Percentiles rank a stretch among this genome's conserved stretches.
These are phyloP conservation scores for Phytophthora multivora DNA, from an alignment of 352 stramenopile genomes.

Conservation along the genomic window DNA sequence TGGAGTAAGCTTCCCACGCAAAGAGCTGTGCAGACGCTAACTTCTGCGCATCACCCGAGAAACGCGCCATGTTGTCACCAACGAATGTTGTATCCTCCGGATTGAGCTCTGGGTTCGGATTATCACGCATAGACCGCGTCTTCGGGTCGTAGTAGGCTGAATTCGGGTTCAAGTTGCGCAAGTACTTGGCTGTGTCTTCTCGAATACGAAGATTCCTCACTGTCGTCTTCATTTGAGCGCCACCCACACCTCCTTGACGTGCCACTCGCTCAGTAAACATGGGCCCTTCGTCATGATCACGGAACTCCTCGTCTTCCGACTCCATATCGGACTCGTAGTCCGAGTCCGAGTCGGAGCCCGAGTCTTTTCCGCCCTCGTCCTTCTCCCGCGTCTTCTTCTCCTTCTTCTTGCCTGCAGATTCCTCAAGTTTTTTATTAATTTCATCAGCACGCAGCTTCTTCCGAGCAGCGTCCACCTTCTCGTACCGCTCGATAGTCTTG, in stretches of 20 bases:
- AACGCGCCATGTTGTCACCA: conserved; percentile 96
- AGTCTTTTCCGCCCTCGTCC: conserved; percentile 33
- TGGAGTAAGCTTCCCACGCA: conserved; percentile 94
- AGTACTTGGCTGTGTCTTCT: conserved; percentile 99
- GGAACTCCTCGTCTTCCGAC: conserved; percentile 92
- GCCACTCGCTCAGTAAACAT: conserved; percentile 95
- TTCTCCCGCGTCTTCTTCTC: conserved; percentile 33
- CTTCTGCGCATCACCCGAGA: conserved; percentile 92
- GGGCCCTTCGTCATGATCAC: conserved; percentile 90
- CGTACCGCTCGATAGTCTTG: conserved; percentile 79
- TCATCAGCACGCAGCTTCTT: conserved; percentile 83
- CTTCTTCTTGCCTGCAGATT: conserved; percentile 48
- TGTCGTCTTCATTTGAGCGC: conserved; percentile 98
- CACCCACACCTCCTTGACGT: conserved; percentile 95
- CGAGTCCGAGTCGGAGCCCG: conserved; percentile 88
- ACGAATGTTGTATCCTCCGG: conserved; percentile 93
- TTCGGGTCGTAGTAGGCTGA: conserved; percentile 99
- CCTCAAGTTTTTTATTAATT: conserved; percentile 76
- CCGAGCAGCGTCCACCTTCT: conserved; percentile 81
- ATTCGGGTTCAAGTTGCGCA: conserved; percentile 98
- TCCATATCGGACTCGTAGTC: conserved; percentile 89
- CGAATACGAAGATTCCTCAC: conserved; percentile 98
- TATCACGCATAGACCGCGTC: conserved; percentile 97
- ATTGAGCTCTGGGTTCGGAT: conserved; percentile 96
- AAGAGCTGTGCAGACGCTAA: conserved; percentile 96